phyloP scores from a whole-genome alignment of 2,329 filamentous ascomycete genomes.

The Monosporascus sp. region DNA sequence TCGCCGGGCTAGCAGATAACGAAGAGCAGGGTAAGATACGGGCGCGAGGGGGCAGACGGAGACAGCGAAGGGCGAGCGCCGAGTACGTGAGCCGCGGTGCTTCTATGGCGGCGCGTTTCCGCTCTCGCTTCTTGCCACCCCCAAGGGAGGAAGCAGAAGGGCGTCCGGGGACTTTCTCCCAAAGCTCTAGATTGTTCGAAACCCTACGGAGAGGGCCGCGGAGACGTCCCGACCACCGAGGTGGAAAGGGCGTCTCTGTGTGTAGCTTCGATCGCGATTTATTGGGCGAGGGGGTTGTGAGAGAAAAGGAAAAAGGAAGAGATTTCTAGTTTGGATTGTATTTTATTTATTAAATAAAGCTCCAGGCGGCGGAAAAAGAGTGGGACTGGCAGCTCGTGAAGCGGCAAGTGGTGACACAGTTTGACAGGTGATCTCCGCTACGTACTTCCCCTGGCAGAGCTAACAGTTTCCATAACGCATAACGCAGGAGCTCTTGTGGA shows the following conservation, averaged over 20 bases:
- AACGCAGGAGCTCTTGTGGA: too few species aligned
- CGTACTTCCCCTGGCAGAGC: too few species aligned
- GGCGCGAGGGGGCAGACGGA: slow-evolving; percentile 33
- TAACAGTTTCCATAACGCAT: too few species aligned
- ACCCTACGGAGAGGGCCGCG: slow-evolving; percentile 13
- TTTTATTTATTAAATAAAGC: not conserved
- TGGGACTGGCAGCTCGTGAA: not conserved
- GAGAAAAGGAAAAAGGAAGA: slow-evolving; percentile 31
- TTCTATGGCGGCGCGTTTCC: slow-evolving; percentile 99
- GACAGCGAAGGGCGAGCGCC: slow-evolving; percentile 43
- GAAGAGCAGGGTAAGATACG: slow-evolving; percentile 20
- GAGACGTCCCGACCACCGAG: slow-evolving; percentile 31
- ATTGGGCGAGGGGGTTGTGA: slow-evolving; percentile 84
- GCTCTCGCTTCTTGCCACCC: slow-evolving; percentile 49
- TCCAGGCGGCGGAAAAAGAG: not conserved
- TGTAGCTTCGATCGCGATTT: slow-evolving; percentile 99
- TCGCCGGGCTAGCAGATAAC: slow-evolving; percentile 10
- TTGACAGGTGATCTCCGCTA: not conserved
- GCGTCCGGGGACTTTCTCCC: slow-evolving; percentile 99
- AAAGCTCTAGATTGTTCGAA: slow-evolving; percentile 57
- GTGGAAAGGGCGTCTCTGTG: slow-evolving; percentile 64
- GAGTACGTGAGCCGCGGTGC: slow-evolving; percentile 81
- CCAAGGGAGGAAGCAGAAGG: slow-evolving; percentile 22
- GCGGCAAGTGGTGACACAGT: not conserved
- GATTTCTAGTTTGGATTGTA: slow-evolving; percentile 12